phyloP scores from a whole-genome alignment of 2,329 filamentous ascomycete species.

The Apiospora phragmitis region DNA sequence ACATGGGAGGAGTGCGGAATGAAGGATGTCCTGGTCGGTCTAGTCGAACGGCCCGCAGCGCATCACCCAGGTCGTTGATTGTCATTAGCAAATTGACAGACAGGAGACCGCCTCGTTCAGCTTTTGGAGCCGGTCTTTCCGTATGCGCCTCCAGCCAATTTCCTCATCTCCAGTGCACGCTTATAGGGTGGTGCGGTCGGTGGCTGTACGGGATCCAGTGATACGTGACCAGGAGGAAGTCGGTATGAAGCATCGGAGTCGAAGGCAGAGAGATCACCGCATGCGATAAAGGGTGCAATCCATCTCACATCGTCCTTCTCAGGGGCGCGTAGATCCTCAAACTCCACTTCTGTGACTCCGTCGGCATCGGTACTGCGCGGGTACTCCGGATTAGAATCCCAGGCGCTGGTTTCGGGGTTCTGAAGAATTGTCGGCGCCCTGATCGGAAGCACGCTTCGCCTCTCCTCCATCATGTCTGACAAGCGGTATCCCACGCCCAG shows the following conservation, averaged over 20 bases:
- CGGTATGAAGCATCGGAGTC: constrained; percentile 95
- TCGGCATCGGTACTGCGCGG: constrained; percentile 25
- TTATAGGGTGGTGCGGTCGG: constrained; percentile 96
- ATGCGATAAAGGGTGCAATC: constrained; percentile 97
- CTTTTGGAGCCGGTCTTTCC: constrained; percentile 60
- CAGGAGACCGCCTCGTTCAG: constrained; percentile 17
- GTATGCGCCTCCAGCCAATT: constrained; percentile 73
- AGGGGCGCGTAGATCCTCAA: constrained; percentile 46
- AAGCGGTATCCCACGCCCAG: constrained; percentile 64
- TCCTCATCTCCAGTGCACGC: constrained; percentile 81
- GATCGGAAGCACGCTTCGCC: constrained; percentile 40
- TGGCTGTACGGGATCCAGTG: constrained; percentile 88
- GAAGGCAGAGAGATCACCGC: constrained; percentile 90
- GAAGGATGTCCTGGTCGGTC: constrained; percentile 33
- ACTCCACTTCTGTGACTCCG: constrained; percentile 47
- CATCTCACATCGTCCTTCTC: constrained; percentile 58
- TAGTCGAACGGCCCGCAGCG: constrained; percentile 26
- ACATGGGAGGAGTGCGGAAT: constrained; percentile 47
- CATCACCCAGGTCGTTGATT: constrained; percentile 14
- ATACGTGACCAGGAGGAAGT: constrained; percentile 81
- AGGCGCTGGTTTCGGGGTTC: constrained; percentile 44
- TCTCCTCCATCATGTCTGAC: constrained; percentile 48
- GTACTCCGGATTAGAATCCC: constrained; percentile 35
- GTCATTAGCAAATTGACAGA: neutral
- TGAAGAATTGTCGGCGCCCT: constrained; percentile 46